phyloP scores from a whole-genome alignment of 2,329 filamentous ascomycete species.

The Fusarium sp. region DNA sequence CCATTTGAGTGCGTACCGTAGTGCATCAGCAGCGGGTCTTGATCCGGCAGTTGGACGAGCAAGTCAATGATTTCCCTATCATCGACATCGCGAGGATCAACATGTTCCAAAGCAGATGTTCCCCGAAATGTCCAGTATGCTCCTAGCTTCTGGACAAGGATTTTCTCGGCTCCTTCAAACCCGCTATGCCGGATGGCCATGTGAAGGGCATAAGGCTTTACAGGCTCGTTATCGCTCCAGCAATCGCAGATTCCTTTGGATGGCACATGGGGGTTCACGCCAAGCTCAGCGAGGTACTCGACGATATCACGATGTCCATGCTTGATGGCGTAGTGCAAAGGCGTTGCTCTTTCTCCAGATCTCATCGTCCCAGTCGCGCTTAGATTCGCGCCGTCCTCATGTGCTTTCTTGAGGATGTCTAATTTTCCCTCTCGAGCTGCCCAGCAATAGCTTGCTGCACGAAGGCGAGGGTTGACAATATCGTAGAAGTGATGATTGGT shows the following conservation, averaged over 20 bases:
- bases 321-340: slow-evolving; percentile 20
- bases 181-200: slow-evolving; percentile 6
- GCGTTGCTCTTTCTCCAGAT: not conserved
- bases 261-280: slow-evolving; percentile 7
- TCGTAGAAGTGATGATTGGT: slow-evolving; percentile 14
- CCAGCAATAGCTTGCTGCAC: slow-evolving; percentile 10
- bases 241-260: slow-evolving; percentile 9
- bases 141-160: slow-evolving; percentile 17
- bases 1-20: not conserved
- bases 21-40: not conserved
- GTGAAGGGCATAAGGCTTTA: slow-evolving; percentile 18
- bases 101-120: slow-evolving; percentile 1
- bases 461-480: slow-evolving; percentile 13
- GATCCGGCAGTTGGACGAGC: slow-evolving; percentile 6
- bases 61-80: not conserved
- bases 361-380: slow-evolving; percentile 1
- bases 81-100: not conserved
- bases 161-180: not conserved
- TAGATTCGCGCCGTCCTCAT: slow-evolving; percentile 8
- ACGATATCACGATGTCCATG: slow-evolving; percentile 19
- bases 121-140: slow-evolving; percentile 6
- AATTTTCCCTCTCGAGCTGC: slow-evolving; percentile 13
- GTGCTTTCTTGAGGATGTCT: slow-evolving; percentile 14
- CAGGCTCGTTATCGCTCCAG: not conserved
- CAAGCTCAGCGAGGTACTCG: slow-evolving; percentile 20